Conservation (phyloP, 768 basidiomycete genomes). For the Paxillus involutus region DNA sequence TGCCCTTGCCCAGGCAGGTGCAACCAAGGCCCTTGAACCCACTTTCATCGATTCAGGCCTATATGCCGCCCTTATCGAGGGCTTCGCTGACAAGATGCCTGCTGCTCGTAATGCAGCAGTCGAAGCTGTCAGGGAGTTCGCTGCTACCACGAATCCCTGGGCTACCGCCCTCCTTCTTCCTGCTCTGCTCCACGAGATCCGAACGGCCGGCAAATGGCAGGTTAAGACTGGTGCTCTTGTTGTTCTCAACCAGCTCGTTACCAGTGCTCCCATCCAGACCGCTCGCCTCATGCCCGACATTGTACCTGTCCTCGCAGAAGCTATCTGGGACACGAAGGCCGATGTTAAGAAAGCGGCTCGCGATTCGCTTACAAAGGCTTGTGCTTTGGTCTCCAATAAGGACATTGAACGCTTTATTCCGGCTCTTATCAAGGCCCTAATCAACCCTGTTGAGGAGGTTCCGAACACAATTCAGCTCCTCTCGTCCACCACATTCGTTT, state of each 20-base stretch:
- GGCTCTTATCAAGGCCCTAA: slow-evolving; percentile 94
- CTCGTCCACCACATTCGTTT: slow-evolving; percentile 99
- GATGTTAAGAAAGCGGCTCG: slow-evolving; percentile 99
- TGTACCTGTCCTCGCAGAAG: slow-evolving; percentile 90
- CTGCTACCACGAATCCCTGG: slow-evolving; percentile 86
- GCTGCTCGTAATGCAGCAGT: slow-evolving; percentile 83
- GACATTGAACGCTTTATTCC: slow-evolving; percentile 97
- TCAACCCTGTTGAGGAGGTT: slow-evolving; percentile 99
- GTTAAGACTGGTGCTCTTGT: slow-evolving; percentile 86
- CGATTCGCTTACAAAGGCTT: slow-evolving; percentile 91
- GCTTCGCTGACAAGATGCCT: slow-evolving; percentile 94
- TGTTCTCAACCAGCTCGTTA: slow-evolving; percentile 84
- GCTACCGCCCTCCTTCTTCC: slow-evolving; percentile 81
- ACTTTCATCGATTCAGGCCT: slow-evolving; percentile 85
- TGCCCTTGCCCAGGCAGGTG: slow-evolving; percentile 66
- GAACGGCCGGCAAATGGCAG: slow-evolving; percentile 97
- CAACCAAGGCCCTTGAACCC: slow-evolving; percentile 82
- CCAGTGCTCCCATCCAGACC: slow-evolving; percentile 77
- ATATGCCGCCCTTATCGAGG: slow-evolving; percentile 83
- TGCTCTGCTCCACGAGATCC: slow-evolving; percentile 87
- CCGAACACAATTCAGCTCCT: slow-evolving; percentile 92
- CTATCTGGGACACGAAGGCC: slow-evolving; percentile 98
- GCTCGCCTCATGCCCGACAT: slow-evolving; percentile 93
- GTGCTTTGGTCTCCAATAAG: slow-evolving; percentile 96
- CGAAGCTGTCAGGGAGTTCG: slow-evolving; percentile 76